A percentile compares a stretch with the other conserved stretches of the same genome.
phyloP scores from a whole-genome alignment of 139 green algal species.

The Chlorokybus atmophyticus region DNA sequence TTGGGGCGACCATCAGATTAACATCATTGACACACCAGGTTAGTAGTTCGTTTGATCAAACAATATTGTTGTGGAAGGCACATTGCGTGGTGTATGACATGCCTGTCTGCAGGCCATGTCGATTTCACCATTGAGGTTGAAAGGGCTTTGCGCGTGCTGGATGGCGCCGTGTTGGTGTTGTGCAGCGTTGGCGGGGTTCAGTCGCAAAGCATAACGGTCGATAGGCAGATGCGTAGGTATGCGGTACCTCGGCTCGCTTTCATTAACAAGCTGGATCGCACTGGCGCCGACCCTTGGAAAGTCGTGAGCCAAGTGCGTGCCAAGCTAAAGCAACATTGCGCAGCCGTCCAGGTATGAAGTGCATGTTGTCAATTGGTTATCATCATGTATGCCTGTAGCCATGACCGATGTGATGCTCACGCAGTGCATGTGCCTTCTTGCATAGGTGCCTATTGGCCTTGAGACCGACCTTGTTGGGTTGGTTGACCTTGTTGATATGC shows the following conservation, averaged over 20 bases:
- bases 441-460: constrained; percentile 37
- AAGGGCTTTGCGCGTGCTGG: constrained; percentile 84
- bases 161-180: constrained; percentile 92
- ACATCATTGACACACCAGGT: constrained; percentile 79
- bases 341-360: background rate
- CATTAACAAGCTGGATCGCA: constrained; percentile 35
- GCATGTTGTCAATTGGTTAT: no score
- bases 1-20: constrained; percentile 88
- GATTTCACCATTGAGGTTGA: constrained; percentile 99
- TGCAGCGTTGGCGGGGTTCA: constrained; percentile 86
- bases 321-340: constrained; percentile 8
- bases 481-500: constrained; percentile 71
- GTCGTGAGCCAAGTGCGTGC: constrained; percentile 39
- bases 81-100: constrained; percentile 44
- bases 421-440: no score
- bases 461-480: constrained; percentile 75
- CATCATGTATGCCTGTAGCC: no score
- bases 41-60: background rate
- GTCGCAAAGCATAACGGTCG: constrained; percentile 81
- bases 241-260: constrained; percentile 28
- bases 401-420: no score
- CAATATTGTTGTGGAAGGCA: background rate
- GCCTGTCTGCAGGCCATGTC: constrained; percentile 69
- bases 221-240: constrained; percentile 91
- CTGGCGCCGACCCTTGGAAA: constrained; percentile 64